Evolutionary conservation across 495 filamentous ascomycete genomes (phyloP).

Genomic region (Penicillium daleae): DNA sequence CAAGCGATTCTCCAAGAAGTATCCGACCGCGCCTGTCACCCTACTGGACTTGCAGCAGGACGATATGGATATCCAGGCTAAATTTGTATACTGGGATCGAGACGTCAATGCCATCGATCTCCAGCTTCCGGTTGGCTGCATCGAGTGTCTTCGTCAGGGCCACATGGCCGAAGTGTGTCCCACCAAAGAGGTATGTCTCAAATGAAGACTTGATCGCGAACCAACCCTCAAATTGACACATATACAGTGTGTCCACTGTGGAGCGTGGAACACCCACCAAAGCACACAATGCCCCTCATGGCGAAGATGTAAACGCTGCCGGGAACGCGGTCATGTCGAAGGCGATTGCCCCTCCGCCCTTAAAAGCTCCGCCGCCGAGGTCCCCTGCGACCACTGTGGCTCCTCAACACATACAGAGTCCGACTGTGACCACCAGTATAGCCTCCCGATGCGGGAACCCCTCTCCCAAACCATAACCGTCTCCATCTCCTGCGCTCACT

Average conservation of each 20-base stretch:
- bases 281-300: conserved; percentile 45
- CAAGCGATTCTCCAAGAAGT: conserved; percentile 38
- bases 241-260: conserved; percentile 46
- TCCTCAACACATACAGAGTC: conserved; percentile 44
- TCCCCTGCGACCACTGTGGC: conserved; percentile 52
- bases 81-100: conserved; percentile 57
- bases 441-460: conserved; percentile 30
- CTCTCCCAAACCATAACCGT: conserved; percentile 35
- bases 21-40: conserved; percentile 39
- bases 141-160: conserved; percentile 49
- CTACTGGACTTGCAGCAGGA: conserved; percentile 48
- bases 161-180: conserved; percentile 52
- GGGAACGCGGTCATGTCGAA: conserved; percentile 49
- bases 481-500: conserved; percentile 54
- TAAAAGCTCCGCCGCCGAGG: conserved; percentile 41
- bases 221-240: conserved; percentile 11
- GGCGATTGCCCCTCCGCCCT: conserved; percentile 43
- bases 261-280: conserved; percentile 44
- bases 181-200: conserved; percentile 43
- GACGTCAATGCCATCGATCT: conserved; percentile 64
- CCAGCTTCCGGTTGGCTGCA: conserved; percentile 62
- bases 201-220: not conserved
- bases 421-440: conserved; percentile 50
- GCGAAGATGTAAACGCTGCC: conserved; percentile 50
- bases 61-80: conserved; percentile 48